phyloP scores from a whole-genome alignment of 1,284 basidiomycete species.

The Moniliella sp. region DNA sequence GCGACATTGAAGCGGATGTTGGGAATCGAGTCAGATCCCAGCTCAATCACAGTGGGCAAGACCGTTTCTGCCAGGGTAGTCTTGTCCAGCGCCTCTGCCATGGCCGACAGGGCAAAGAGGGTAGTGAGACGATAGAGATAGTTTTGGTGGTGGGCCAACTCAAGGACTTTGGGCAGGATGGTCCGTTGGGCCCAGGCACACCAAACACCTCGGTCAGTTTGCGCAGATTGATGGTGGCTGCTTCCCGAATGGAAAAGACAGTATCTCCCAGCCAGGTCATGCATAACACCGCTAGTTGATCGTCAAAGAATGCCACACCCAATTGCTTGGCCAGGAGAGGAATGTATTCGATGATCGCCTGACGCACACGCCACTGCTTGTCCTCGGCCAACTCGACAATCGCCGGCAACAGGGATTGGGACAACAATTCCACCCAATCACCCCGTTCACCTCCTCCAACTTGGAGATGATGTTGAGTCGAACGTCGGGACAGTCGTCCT shows the following conservation, averaged over 20 bases:
- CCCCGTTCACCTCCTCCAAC: constrained; percentile 80
- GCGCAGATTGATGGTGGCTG: constrained; percentile 86
- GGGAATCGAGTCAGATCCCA: constrained; percentile 78
- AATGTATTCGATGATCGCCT: constrained; percentile 98
- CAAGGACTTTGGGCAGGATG: constrained; percentile 90
- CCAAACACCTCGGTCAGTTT: constrained; percentile 96
- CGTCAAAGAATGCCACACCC: constrained; percentile 90
- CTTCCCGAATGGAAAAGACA: constrained; percentile 91
- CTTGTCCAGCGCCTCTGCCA: constrained; percentile 70
- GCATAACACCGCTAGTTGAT: constrained; percentile 83
- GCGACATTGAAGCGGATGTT: constrained; percentile 99
- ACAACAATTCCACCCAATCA: constrained; percentile 92
- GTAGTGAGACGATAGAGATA: constrained; percentile 98
- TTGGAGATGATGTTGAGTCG: constrained; percentile 96
- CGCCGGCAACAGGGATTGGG: constrained; percentile 83
- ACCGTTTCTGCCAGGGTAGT: constrained; percentile 68
- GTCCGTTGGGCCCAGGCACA: constrained; percentile 87
- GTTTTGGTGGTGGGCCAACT: constrained; percentile 90
- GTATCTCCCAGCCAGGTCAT: constrained; percentile 99
- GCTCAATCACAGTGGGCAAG: constrained; percentile 59
- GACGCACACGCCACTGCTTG: constrained; percentile 97
- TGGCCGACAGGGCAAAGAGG: constrained; percentile 90
- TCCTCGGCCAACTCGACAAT: constrained; percentile 96
- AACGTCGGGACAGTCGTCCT: constrained; percentile 97
- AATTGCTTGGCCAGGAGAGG: constrained; percentile 85